Base-by-base conservation (phyloP, 148 eudicot species). In the Vaccinium myrtillus region DNA sequence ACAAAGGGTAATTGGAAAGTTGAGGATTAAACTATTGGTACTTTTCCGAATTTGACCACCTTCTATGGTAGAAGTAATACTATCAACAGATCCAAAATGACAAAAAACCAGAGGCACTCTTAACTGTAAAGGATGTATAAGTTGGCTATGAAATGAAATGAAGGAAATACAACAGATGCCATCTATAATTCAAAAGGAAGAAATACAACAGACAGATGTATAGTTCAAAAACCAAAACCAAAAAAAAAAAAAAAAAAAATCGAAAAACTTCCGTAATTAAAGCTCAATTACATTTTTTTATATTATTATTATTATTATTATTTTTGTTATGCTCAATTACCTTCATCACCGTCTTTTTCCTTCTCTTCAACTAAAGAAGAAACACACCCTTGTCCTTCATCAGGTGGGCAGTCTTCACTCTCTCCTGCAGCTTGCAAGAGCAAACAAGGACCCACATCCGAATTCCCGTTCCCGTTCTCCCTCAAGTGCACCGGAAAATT, bases 401-500 rank as follows among this genome's bases (percentile, higher is more conserved):
- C 86, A 10, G 82, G 70, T 21, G n/a, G 71, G 30, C 50, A 43
- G 12, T 46, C 8, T 8, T 19, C 78, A 19, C 25, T 49, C 56
- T 76, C 80, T 39, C 79, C 84, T 10, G 81, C 82, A 48, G 56
- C 61, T 76, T 67, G 80, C 3, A 84, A 67, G 15, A 69, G 73
- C 82, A 78, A 71, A 81, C 87, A 77, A 8, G 87, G 79, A 15
- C 51, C 81, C 84, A 87, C 81, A 84, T 84, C 81, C 79, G 86
- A 87, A 82, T 84, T 87, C 18, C 85, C 79, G 27, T 84, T 85
- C 81, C 89, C 91, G 70, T 88, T 85, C 58, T 86, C 86, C 75
- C 84, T 84, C 75, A 84, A 51, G 79, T 82, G 84, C 82, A 79
- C 54, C 1, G 92, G 90, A 88, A 87, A 71, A 80, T 43, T 84